Base-by-base conservation (phyloP, 371 early-diverging fungal species). In the Cladochytrium tenue region DNA sequence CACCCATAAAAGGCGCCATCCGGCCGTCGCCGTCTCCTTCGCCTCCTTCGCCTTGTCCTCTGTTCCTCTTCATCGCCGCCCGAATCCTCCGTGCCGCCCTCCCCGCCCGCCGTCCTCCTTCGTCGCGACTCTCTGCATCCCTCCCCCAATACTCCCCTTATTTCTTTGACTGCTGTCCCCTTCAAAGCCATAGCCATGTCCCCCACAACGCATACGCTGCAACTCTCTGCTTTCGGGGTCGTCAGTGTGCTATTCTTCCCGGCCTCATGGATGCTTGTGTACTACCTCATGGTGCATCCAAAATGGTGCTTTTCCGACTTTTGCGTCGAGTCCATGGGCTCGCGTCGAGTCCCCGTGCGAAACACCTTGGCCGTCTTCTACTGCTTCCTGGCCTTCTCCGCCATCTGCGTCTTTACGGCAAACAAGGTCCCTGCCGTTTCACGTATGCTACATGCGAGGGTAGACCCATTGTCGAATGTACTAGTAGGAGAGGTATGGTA, bases 241-340 rank as follows among this genome's bases (percentile, higher is more conserved):
- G 43, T 43, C 13, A 20, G 43, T 7, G 43, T 13, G 43, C 13
- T 13, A 43, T 13, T 51, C 1, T 61, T 61, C 51, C 61, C 51
- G 13, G 59, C 59, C 3, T 17, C 59, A 0, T 59, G 59, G 59
- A 35, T 59, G 23, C 32, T 59, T 35, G 59, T 59, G n/a, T 27
- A 59, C 30, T 50, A 23, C 61, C 10, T 61, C n/a, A 61, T 53
- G 51, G 53, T 2, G 17, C 13, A 61, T 30, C 13, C 20, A 20
- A n/a, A 61, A 26, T 56, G n/a, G 64, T 61, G 61, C 51, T 61
- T 50, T 51, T 13, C 61, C 51, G 51, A 61, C 53, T 50, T 61
- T 1, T 66, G 66, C 56, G 43, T 60, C 35, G 53, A 66, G 23
- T 7, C 17, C 28, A 32, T 5, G 32, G 25, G 33, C 3, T 31